Conservation (phyloP, 2,329 filamentous ascomycete species). For the Aspergillus sp. region DNA sequence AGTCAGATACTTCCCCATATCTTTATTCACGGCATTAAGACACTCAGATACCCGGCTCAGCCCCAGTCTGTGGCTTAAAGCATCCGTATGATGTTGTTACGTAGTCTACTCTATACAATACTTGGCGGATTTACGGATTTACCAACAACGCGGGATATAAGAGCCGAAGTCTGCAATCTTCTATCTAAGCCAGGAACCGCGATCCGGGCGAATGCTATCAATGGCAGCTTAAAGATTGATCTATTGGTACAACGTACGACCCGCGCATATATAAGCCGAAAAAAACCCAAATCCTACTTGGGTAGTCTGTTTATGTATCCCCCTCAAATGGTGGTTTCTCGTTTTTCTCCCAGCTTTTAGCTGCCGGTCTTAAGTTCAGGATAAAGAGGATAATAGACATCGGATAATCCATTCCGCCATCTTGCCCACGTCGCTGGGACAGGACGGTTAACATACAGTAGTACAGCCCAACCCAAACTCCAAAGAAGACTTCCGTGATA, state of each 20-base stretch:
- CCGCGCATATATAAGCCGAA: background rate
- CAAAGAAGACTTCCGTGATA: constrained; percentile 24
- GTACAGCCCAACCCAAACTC: constrained; percentile 32
- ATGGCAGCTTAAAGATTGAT: background rate
- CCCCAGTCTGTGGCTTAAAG: background rate
- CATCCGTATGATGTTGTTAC: background rate
- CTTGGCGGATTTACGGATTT: background rate
- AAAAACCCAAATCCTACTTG: background rate
- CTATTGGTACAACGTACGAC: background rate
- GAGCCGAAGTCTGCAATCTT: background rate
- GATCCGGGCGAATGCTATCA: background rate
- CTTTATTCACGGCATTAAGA: background rate
- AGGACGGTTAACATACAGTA: constrained; percentile 35
- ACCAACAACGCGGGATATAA: background rate
- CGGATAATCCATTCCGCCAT: constrained; percentile 22
- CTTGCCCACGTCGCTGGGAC: constrained; percentile 19
- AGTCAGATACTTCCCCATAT: background rate
- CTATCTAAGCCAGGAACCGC: background rate
- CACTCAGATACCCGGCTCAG: background rate
- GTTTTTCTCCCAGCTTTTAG: background rate
- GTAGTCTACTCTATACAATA: background rate
- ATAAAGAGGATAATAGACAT: constrained; percentile 20
- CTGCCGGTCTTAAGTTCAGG: constrained; percentile 6
- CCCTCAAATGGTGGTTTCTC: background rate
- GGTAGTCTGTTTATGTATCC: background rate